Conservation (phyloP, 306 rosid species). For the Malus sieversii region DNA sequence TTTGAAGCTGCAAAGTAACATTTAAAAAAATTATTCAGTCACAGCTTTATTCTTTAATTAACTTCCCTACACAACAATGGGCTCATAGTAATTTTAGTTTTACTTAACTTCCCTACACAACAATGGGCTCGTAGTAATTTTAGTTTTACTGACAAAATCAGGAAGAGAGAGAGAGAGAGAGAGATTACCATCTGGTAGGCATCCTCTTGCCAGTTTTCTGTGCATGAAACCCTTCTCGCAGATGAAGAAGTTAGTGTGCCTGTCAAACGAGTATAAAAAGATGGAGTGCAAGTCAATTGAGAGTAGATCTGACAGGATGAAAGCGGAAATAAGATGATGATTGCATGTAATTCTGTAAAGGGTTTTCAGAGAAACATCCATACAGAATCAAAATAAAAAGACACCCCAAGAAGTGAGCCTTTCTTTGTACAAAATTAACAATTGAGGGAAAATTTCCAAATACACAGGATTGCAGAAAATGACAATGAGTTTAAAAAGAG, state of each 20-base stretch:
- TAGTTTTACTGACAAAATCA: neutral
- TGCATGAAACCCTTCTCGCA: constrained; percentile 50
- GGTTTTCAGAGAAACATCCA: neutral
- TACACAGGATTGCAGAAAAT: neutral
- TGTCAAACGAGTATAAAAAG: constrained; percentile 18
- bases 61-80: neutral
- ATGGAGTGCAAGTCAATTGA: neutral
- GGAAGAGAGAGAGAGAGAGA: neutral
- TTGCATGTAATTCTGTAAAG: neutral
- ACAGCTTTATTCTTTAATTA: neutral
- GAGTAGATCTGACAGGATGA: neutral
- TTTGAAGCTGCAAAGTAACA: constrained; percentile 22
- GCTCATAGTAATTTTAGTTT: neutral
- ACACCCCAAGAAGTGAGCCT: neutral
- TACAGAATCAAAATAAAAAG: neutral
- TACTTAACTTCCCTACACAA: neutral
- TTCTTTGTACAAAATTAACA: neutral
- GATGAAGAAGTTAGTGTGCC: constrained; percentile 65
- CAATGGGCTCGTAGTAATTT: neutral
- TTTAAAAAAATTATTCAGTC: neutral
- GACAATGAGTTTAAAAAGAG: neutral
- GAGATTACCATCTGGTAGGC: constrained; percentile 54
- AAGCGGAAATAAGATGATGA: no score
- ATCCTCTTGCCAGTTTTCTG: constrained; percentile 72
- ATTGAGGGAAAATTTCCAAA: neutral